A percentile compares a stretch with the other conserved stretches of the same genome.
Evolutionary conservation across 192 early-diverging fungal genomes (phyloP).

Genomic region (Linnemannia hyalina): DNA sequence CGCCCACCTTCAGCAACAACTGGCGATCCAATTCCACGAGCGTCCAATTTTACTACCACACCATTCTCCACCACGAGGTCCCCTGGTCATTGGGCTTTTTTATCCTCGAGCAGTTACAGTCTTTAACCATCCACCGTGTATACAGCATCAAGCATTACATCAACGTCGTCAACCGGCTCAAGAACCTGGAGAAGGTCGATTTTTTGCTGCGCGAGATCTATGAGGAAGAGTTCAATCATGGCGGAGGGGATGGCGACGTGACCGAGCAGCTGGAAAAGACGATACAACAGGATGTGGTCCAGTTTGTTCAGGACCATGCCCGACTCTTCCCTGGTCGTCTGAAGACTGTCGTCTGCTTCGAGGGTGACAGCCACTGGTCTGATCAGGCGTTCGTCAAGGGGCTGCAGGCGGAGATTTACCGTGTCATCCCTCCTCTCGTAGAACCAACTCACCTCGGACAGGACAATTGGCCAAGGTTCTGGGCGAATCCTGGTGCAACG

Average conservation of each 20-base stretch:
- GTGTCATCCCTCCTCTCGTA: neutral
- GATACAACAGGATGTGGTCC: neutral
- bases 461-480: neutral
- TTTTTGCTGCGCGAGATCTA: neutral
- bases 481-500: neutral
- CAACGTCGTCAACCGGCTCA: neutral
- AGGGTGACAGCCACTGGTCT: neutral
- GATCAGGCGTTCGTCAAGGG: neutral
- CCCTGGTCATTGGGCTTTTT: neutral
- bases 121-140: neutral
- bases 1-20: neutral
- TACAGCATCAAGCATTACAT: neutral
- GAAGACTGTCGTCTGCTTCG: neutral
- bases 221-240: neutral
- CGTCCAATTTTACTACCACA: neutral
- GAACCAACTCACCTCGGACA: neutral
- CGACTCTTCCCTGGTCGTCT: neutral
- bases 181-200: neutral
- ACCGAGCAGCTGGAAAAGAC: neutral
- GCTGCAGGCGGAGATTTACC: neutral
- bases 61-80: slow-evolving; percentile 3
- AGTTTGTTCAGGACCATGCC: neutral
- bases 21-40: neutral
- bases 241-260: neutral
- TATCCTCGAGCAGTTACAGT: neutral